phyloP scores from a whole-genome alignment of 208 protist genomes.

The Vickermania ingenoplastis region DNA sequence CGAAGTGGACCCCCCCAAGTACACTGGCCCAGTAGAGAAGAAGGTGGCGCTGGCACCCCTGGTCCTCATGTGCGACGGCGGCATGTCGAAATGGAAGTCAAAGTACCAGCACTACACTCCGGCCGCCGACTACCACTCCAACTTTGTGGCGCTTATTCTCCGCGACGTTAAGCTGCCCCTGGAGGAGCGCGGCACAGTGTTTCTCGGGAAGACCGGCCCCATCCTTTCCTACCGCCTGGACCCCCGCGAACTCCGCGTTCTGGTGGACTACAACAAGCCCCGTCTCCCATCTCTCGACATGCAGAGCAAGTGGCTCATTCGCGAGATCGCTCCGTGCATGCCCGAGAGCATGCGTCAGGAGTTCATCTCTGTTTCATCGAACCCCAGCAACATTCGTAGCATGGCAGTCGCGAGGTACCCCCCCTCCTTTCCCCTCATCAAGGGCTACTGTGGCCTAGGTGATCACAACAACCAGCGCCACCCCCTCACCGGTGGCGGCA shows the following conservation, averaged over 20 bases:
- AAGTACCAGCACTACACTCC: slow-evolving; percentile 76
- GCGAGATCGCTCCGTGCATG: slow-evolving; percentile 73
- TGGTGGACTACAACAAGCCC: slow-evolving; percentile 83
- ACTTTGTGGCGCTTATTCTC: slow-evolving; percentile 86
- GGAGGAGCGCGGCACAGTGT: slow-evolving; percentile 84
- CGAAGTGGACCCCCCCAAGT: slow-evolving; percentile 25
- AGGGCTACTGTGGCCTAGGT: slow-evolving; percentile 87
- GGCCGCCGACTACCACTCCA: slow-evolving; percentile 68
- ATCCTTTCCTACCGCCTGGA: slow-evolving; percentile 88
- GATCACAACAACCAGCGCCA: slow-evolving; percentile 93
- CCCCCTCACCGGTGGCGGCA: slow-evolving; percentile 89
- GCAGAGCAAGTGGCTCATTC: slow-evolving; percentile 75
- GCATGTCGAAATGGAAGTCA: slow-evolving; percentile 86
- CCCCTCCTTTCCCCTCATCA: slow-evolving; percentile 51
- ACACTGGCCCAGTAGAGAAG: slow-evolving; percentile 14
- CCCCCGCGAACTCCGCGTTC: slow-evolving; percentile 61
- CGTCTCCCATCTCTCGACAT: slow-evolving; percentile 51
- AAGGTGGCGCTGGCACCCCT: slow-evolving; percentile 67
- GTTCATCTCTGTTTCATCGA: slow-evolving; percentile 51
- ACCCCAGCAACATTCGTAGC: slow-evolving; percentile 60
- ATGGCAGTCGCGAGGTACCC: slow-evolving; percentile 76
- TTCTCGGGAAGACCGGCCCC: slow-evolving; percentile 84
- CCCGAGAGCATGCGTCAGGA: slow-evolving; percentile 59
- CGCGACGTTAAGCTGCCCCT: slow-evolving; percentile 57
- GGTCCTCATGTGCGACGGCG: slow-evolving; percentile 91